Conservation (phyloP, 352 stramenopile genomes). For the Peronosclerospora sorghi region DNA sequence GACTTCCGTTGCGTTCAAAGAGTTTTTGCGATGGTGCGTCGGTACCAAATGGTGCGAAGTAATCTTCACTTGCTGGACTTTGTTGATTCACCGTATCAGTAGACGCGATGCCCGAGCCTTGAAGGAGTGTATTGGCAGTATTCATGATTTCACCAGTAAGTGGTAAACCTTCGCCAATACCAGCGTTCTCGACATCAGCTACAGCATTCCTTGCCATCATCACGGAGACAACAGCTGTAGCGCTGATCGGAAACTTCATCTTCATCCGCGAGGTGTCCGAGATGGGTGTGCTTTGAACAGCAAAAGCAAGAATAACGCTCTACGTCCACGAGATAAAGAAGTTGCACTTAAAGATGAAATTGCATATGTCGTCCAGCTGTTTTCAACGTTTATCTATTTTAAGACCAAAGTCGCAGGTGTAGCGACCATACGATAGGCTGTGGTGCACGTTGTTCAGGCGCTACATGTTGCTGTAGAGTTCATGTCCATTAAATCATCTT, state of each 20-base stretch:
- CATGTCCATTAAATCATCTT: no score
- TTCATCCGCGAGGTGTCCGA: neutral
- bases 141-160: neutral
- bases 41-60: conserved; percentile 29
- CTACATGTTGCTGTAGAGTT: no score
- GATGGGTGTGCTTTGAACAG: neutral
- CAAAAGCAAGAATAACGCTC: neutral
- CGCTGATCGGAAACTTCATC: neutral
- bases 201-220: neutral
- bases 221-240: neutral
- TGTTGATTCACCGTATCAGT: neutral
- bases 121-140: neutral
- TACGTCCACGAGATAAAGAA: no score
- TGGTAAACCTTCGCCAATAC: neutral
- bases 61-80: neutral
- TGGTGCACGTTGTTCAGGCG: no score
- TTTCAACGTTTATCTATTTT: no score
- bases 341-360: no score
- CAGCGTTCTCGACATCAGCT: neutral
- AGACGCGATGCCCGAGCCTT: no score
- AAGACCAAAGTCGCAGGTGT: no score
- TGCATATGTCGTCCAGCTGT: no score
- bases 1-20: conserved; percentile 25
- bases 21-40: conserved; percentile 26
- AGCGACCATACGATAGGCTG: no score